Base-by-base conservation (phyloP, 2,329 filamentous ascomycete genomes). In the Aspergillus aculeatus region DNA sequence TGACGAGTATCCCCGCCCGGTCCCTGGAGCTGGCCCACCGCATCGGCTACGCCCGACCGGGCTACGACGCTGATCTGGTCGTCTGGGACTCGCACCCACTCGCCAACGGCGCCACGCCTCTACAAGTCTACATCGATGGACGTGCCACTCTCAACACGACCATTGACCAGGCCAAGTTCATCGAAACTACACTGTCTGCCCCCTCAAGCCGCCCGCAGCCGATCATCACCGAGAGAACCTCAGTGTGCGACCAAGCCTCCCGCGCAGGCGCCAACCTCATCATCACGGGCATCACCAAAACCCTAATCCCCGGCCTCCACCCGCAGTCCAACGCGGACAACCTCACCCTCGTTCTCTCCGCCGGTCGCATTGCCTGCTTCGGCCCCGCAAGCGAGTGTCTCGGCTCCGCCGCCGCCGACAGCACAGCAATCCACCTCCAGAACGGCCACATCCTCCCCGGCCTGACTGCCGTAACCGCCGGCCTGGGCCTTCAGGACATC, bases 41-140 rank as follows among this genome's bases (percentile, higher is more conserved):
- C 29, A 52, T 52, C 29, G 50, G 50, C 6, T 52, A 52, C 23
- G 50, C 29, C 26, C 26, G 12, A 16, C 31, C 50, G 0, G 50
- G 50, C 6, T 52, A 21, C 32, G 50, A 52, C 19, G 50, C 50
- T 5, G 50, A 52, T 21, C 50, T 52, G 2, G 50, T 35, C 12
- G 23, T 52, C 19, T 52, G 50, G 50, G 50, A 52, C 29, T 38
- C 50, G 5, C 50, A 52, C 29, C 50, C 50, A 12, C 23, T 52
- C n/a, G 21, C 31, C 5, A 52, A 52, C 21, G 50, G 50, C 2
- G 50, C 50, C 6, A 52, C 50, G 6, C 50, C 50, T 6, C 12
- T 52, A 7, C 50, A 52, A 23, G 50, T 52, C 50, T 52, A 52
- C 29, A 52, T 52, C 5, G 50, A 52, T 21, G 50, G 50, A 11